Conservation (phyloP, 805 yeast species). For the Clavispora asparagi region DNA sequence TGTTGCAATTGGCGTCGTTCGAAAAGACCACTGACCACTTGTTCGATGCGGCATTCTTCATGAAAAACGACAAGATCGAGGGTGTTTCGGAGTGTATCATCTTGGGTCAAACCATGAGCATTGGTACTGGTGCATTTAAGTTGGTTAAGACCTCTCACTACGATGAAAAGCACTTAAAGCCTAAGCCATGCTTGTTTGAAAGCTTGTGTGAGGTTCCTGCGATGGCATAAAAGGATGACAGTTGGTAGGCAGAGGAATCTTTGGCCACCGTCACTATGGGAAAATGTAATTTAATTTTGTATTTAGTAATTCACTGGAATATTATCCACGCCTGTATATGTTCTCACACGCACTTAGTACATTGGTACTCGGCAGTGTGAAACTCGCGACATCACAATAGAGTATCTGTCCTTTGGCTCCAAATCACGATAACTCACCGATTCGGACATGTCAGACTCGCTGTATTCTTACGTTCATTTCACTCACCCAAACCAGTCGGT, state of each 20-base stretch:
- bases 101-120: conserved; percentile 94
- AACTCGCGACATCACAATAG: neutral
- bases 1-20: conserved; percentile 91
- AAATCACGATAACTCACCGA: neutral
- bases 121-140: conserved; percentile 96
- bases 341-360: neutral
- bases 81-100: conserved; percentile 98
- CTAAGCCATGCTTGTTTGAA: conserved; percentile 45
- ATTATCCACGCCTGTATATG: neutral
- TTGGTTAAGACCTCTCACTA: conserved; percentile 57
- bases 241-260: neutral
- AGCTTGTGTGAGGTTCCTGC: conserved; percentile 25
- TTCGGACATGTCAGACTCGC: conserved; percentile 8
- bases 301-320: neutral
- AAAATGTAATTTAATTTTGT: neutral
- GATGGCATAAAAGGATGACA: conserved; percentile 5
- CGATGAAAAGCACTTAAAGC: conserved; percentile 36
- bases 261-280: neutral
- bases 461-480: conserved; percentile 29
- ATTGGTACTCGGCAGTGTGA: neutral
- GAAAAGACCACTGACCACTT: conserved; percentile 98
- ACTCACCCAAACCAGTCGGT: conserved; percentile 35
- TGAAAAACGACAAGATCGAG: conserved; percentile 92
- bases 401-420: no score
- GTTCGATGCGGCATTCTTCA: conserved; percentile 96